A percentile compares a stretch with the other conserved stretches of the same genome.
phyloP scores from a whole-genome alignment of 1,284 basidiomycete species.

The Schizophyllum amplum region DNA sequence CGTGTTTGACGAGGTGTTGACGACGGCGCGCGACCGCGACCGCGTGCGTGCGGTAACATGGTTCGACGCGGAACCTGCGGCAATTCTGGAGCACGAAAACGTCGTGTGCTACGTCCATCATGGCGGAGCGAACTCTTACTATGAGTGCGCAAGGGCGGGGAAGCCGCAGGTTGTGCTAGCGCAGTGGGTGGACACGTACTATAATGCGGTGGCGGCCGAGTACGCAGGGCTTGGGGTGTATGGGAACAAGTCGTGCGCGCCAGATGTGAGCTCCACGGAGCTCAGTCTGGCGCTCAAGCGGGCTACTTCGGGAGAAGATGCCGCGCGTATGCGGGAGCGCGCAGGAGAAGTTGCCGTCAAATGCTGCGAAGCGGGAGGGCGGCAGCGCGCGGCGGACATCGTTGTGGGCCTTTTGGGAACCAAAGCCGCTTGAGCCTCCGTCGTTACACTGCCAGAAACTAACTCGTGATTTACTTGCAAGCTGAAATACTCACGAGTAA shows the following conservation, averaged over 20 bases:
- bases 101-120: conserved; percentile 1
- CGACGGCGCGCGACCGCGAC: conserved; percentile 1
- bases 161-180: conserved; percentile 12
- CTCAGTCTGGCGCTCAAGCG: conserved; percentile 3
- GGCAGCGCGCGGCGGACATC: not conserved
- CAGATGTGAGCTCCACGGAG: conserved; percentile 5
- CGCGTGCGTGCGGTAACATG: conserved; percentile 7
- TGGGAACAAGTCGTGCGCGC: conserved; percentile 8
- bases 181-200: conserved; percentile 13
- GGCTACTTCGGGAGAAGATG: conserved; percentile 11
- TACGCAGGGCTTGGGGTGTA: conserved; percentile 12
- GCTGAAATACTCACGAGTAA: too few species aligned
- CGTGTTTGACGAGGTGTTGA: not conserved
- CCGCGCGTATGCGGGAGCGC: not conserved
- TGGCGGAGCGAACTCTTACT: not conserved
- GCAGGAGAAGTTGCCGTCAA: not conserved
- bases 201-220: conserved; percentile 11
- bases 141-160: conserved; percentile 9
- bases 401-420: not conserved
- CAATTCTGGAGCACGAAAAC: conserved; percentile 9
- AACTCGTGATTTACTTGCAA: too few species aligned
- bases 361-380: not conserved
- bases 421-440: too few species aligned
- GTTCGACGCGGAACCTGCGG: conserved; percentile 7
- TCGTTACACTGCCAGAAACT: too few species aligned